Base-by-base conservation (phyloP, 2,329 filamentous ascomycete genomes). In the Fusarium succisae region DNA sequence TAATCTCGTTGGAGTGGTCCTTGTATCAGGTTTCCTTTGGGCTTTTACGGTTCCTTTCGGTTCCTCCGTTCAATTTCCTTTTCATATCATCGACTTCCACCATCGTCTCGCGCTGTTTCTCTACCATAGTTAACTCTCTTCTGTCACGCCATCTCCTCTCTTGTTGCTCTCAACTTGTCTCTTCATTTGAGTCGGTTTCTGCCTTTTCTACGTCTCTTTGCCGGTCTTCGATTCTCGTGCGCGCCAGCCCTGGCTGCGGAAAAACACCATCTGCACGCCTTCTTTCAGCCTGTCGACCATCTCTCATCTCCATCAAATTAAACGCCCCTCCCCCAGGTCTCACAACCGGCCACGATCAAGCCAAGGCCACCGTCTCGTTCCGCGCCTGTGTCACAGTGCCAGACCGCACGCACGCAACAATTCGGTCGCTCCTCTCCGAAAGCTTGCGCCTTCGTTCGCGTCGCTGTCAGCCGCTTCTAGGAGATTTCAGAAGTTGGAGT, bases 21-120 rank as follows among this genome's bases (percentile, higher is more conserved):
- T 74, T 65, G 68, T 45, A 69, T 65, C 54, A 53, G 28, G 43
- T 72, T 74, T 72, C 59, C 63, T 65, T 74, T 51, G 44, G 63
- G 55, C 59, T 72, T 62, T 70, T 66, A 58, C 64, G 60, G 59
- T 63, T 59, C 51, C 45, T 72, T 51, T 69, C 45, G 47, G 63
- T 30, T 63, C 59, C 50, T 66, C 53, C 63, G 60, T 73, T 70
- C 62, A 41, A 64, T 63, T 72, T 67, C 43, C 39, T 60, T 72
- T 55, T 54, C 45, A n/a, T 41, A 35, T 51, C 35, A 26, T 28
- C 39, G 26, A 28, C 48, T 39, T 26, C 62, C 35, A n/a, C 50
- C 38, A 24, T 43, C 53, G 39, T 60, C 26, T 47, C 39, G 32
- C 66, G 37, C 54, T 47, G 47, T 45, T 65, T 65, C 44, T 66